A percentile compares a stretch with the other conserved stretches of the same genome.
Evolutionary conservation across 495 filamentous ascomycete genomes (phyloP).

Genomic region (Aspergillus bertholletiae): DNA sequence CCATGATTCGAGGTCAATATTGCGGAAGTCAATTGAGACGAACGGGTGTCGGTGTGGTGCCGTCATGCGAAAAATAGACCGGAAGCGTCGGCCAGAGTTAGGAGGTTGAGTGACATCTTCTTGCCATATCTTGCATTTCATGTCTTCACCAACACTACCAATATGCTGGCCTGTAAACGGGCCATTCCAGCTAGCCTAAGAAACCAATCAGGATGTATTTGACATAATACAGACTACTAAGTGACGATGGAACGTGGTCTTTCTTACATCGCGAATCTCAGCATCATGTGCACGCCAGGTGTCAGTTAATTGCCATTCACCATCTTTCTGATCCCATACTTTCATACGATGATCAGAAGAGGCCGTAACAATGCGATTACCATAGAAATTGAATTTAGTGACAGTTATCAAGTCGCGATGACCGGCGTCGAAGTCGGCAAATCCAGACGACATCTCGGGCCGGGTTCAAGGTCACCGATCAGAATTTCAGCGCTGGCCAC

Average conservation of each 20-base stretch:
- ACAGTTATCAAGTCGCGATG: conserved; percentile 53
- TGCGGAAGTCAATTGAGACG: conserved; percentile 78
- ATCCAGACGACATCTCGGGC: conserved; percentile 42
- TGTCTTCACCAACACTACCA: conserved; percentile 76
- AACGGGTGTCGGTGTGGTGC: conserved; percentile 59
- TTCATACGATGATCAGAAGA: conserved; percentile 92
- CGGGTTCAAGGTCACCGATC: conserved; percentile 26
- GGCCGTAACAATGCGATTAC: conserved; percentile 84
- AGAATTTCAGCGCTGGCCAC: conserved; percentile 6
- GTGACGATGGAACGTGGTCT: not conserved
- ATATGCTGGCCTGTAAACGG: conserved; percentile 60
- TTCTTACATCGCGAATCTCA: conserved; percentile 79
- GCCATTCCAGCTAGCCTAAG: conserved; percentile 76
- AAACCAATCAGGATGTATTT: conserved; percentile 9
- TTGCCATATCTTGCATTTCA: conserved; percentile 83
- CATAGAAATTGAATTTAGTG: conserved; percentile 68
- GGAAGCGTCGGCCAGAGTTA: conserved; percentile 73
- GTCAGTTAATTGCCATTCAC: conserved; percentile 75
- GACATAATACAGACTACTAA: conserved; percentile 6
- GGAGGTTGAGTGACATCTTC: conserved; percentile 76
- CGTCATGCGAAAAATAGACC: conserved; percentile 53
- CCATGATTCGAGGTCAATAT: conserved; percentile 69
- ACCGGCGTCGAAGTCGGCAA: conserved; percentile 66
- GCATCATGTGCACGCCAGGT: conserved; percentile 89
- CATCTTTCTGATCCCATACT: conserved; percentile 82